Evolutionary conservation across 2,329 filamentous ascomycete species (phyloP).

Genomic region (Diaporthe batatas): DNA sequence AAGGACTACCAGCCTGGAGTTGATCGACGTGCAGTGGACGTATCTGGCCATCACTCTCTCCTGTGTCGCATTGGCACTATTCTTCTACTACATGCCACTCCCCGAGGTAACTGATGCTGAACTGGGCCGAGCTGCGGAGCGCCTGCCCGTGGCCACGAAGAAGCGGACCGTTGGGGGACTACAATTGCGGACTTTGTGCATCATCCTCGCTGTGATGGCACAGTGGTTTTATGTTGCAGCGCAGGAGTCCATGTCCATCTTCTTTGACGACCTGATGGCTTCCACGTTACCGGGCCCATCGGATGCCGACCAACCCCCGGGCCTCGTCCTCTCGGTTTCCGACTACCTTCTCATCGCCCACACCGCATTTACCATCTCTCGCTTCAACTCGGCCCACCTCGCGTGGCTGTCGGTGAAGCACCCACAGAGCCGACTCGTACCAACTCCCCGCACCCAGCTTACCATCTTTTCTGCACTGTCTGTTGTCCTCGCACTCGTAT

Average conservation of each 20-base stretch:
- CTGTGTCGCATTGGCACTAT: constrained; percentile 76
- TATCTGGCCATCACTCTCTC: constrained; percentile 85
- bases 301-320: constrained; percentile 52
- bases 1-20: constrained; percentile 57
- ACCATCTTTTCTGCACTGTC: constrained; percentile 72
- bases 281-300: constrained; percentile 52
- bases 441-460: constrained; percentile 78
- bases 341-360: constrained; percentile 81
- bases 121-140: constrained; percentile 62
- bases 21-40: constrained; percentile 86
- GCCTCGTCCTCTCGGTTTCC: constrained; percentile 67
- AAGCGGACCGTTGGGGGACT: constrained; percentile 64
- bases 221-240: constrained; percentile 86
- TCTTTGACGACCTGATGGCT: constrained; percentile 66
- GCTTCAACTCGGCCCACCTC: constrained; percentile 75
- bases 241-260: constrained; percentile 76
- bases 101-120: constrained; percentile 71
- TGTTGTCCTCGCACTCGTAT: constrained; percentile 66
- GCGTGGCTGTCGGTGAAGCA: constrained; percentile 68
- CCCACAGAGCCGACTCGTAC: constrained; percentile 59
- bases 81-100: constrained; percentile 77
- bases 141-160: constrained; percentile 63
- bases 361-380: constrained; percentile 78
- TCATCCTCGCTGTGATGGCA: constrained; percentile 79
- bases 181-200: constrained; percentile 66